Evolutionary conservation across 202 grass and related monocot genomes (phyloP).

Genomic region (Carex arenaria): DNA sequence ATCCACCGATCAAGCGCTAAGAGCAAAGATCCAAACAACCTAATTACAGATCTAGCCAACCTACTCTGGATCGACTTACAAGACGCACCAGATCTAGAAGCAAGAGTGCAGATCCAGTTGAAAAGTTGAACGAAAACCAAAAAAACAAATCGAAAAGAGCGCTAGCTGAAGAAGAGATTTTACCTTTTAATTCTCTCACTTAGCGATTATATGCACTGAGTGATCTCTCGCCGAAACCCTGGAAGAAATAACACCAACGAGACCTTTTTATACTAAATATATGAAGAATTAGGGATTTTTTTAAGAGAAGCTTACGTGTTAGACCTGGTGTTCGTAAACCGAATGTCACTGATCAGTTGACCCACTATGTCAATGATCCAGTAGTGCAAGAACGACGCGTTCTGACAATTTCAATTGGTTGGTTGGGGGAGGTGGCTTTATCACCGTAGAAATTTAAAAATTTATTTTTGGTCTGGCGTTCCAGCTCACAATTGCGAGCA

Average conservation of each 20-base stretch:
- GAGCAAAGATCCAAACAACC: background rate
- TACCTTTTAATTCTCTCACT: constrained; percentile 4
- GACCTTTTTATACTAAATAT: constrained; percentile 20
- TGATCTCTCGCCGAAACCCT: constrained; percentile 29
- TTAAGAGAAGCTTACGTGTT: background rate
- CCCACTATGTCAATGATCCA: background rate
- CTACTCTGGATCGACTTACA: background rate
- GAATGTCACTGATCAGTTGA: background rate
- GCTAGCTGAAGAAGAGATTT: background rate
- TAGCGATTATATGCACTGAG: background rate
- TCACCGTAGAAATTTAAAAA: constrained; percentile 21
- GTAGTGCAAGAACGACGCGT: background rate
- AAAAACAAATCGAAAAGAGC: background rate
- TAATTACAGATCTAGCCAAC: constrained; percentile 13
- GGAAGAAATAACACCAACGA: constrained; percentile 5
- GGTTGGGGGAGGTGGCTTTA: constrained; percentile 16
- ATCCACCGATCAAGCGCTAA: constrained; percentile 1
- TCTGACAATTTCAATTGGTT: background rate
- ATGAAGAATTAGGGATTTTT: constrained; percentile 21
- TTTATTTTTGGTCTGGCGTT: constrained; percentile 15
- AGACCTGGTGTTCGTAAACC: background rate
- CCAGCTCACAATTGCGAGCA: constrained; percentile 15
- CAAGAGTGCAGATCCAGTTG: background rate
- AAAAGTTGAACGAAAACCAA: background rate
- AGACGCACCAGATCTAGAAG: constrained; percentile 3